Percentiles rank a stretch among this genome's conserved stretches.
Evolutionary conservation across 139 green algal genomes (phyloP).

Genomic region (Pycnococcus provasolii): DNA sequence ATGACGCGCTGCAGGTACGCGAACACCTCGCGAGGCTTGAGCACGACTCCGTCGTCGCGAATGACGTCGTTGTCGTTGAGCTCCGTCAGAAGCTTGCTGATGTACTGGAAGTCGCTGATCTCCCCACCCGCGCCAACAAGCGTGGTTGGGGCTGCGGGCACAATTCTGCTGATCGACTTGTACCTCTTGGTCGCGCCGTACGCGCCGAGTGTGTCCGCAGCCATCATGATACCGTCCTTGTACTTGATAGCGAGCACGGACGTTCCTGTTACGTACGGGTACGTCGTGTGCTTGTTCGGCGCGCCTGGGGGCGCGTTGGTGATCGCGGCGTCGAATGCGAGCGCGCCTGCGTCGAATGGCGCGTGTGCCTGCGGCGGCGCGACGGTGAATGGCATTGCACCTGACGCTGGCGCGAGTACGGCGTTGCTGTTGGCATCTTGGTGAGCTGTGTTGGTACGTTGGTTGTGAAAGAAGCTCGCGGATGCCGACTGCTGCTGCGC

Average conservation of each 20-base stretch:
- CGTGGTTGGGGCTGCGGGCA: constrained; percentile 53
- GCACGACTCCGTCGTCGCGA: constrained; percentile 69
- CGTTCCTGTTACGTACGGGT: constrained; percentile 86
- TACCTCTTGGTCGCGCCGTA: constrained; percentile 94
- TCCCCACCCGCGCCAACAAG: constrained; percentile 79
- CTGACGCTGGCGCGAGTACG: too few relatives aligned
- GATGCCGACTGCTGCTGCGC: too few relatives aligned
- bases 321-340: too few relatives aligned
- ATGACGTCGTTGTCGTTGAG: constrained; percentile 77
- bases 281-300: too few relatives aligned
- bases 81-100: constrained; percentile 77
- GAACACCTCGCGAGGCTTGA: constrained; percentile 66
- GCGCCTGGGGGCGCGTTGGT: too few relatives aligned
- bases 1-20: constrained; percentile 85
- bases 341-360: too few relatives aligned
- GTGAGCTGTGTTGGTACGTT: too few relatives aligned
- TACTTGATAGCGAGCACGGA: constrained; percentile 89
- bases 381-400: too few relatives aligned
- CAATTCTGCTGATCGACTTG: constrained; percentile 80
- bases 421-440: too few relatives aligned
- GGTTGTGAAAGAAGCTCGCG: too few relatives aligned
- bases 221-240: constrained; percentile 87
- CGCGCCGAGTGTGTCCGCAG: constrained; percentile 77
- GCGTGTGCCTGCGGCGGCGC: too few relatives aligned
- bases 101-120: constrained; percentile 88